Evolutionary conservation across 1,139 yeast species (phyloP), one percentile per base, ranked within the genome.

Genomic region (Candida neerlandica): DNA sequence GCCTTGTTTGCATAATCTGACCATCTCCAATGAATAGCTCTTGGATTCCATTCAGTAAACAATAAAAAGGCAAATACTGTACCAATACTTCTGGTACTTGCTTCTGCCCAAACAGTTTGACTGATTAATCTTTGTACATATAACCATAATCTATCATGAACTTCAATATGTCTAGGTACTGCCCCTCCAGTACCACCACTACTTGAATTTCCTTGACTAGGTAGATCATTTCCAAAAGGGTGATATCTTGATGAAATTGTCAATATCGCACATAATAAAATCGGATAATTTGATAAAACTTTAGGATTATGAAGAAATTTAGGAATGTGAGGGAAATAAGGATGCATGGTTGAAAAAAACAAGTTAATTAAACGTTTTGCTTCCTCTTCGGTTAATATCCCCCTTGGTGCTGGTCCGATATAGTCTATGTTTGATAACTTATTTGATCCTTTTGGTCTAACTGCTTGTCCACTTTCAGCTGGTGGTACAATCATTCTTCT

Each of bases 21-120:
- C 87, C 92, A 86, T 54, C 91, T 71, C 85, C 91, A 87, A 65
- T 91, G 97, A 53, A 91, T 90, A 5, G 97, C 96, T 48, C 97
- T 73, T 1, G 97, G 97, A 59, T 90, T 90, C 97, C 97, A 91
- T 64, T 91, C 97, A 0, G 96, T 89, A 58, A 91, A 86, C n/a
- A 92, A 70, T 44, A 91, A 69, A 62, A 91, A 89, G 1, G 97
- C 92, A 58, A 87, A 78, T 5, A 90, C 85, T 0, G 97, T 90
- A 0, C 96, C 97, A 5, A 90, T 81, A 0, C 95, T 86, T 54
- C 97, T 72, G 4, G 96, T 87, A 52, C 91, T 84, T 0, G 96
- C 96, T 63, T 89, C 97, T 0, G 96, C 96, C 97, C 97, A 91
- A 4, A 90, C 94, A 0, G 96, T 86, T 63, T 86, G 90, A 1